Conservation (phyloP, 2,329 filamentous ascomycete genomes). For the Exophiala alcalophila region DNA sequence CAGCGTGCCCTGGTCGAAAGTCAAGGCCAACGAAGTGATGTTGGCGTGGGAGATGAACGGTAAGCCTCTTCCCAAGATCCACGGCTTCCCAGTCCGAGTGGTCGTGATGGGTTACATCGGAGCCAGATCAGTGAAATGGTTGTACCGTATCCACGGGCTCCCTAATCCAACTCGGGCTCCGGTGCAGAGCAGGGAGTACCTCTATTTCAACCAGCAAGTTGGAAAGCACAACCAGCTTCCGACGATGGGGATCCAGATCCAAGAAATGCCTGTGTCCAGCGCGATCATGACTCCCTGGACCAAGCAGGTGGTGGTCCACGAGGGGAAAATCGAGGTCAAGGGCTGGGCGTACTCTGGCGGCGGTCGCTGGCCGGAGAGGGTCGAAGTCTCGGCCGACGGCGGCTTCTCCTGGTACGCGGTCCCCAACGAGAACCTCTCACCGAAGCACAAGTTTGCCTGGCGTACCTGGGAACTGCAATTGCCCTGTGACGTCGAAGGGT, state of each 20-base stretch:
- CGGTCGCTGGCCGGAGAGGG: constrained; percentile 59
- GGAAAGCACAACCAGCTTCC: constrained; percentile 64
- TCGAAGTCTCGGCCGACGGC: constrained; percentile 63
- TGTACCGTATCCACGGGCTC: constrained; percentile 61
- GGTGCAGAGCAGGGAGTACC: constrained; percentile 63
- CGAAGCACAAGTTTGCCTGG: constrained; percentile 64
- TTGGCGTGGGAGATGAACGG: constrained; percentile 72
- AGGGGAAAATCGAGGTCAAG: constrained; percentile 58
- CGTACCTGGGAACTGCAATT: constrained; percentile 62
- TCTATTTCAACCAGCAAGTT: constrained; percentile 66
- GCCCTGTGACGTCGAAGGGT: constrained; percentile 61
- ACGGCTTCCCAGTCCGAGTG: constrained; percentile 61
- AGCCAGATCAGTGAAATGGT: constrained; percentile 60
- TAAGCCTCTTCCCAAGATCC: constrained; percentile 60
- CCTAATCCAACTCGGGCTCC: constrained; percentile 55
- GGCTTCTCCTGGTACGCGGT: constrained; percentile 64
- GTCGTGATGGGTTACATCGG: constrained; percentile 67
- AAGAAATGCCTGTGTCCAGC: constrained; percentile 68
- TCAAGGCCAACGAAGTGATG: constrained; percentile 64
- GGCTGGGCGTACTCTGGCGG: constrained; percentile 61
- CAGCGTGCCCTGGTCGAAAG: constrained; percentile 65
- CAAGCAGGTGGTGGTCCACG: constrained; percentile 59
- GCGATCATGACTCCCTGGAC: constrained; percentile 64
- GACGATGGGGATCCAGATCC: constrained; percentile 63
- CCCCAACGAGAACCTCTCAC: constrained; percentile 57